Evolutionary conservation across 73 alveolate genomes (phyloP), one percentile per base, ranked within the genome.

Genomic region (Paramecium pentaurelia): DNA sequence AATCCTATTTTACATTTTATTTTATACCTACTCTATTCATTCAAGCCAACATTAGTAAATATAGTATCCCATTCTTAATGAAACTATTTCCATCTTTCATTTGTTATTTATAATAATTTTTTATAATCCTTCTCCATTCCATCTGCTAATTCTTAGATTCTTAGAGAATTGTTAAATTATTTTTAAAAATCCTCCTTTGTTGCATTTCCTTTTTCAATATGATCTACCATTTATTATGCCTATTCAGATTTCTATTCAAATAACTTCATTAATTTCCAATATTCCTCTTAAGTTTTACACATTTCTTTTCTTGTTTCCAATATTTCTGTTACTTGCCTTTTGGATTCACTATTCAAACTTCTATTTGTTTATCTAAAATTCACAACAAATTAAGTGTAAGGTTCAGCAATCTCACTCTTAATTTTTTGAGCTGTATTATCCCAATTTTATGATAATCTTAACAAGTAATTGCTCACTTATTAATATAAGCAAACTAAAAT

Each of bases 141-240:
- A 10, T 80, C 91, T 25, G 91, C 91, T 18, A 42, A 25, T 47
- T 80, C 44, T 64, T 80, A 27, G 8, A 80, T 80, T 80, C 75
- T 40, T 11, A 45, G 58, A 40, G 77, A 42, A 49, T 80, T 34
- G n/a, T 80, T 80, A 20, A 80, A 25, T 80, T 18, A 25, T 42
- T 27, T 80, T 80, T 80, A 27, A 80, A 80, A 80, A 80, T 80
- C 91, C n/a, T 80, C 91, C 14, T 80, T 80, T 6, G 91, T 80
- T 44, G 47, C 58, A 14, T 45, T 47, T 20, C 91, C 91, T 80
- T 47, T 80, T 64, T 80, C 91, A 20, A 80, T 80, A 22, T 47
- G 30, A 47, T 80, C 91, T 18, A 80, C 22, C 91, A 80, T 80
- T 27, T 40, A 42, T 49, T 80, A 27, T 11, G 75, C 77, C 20